These are phyloP conservation scores for Hyaloscypha hepaticicola DNA, from an alignment of 495 filamentous ascomycete species.

Conservation along the genomic window DNA sequence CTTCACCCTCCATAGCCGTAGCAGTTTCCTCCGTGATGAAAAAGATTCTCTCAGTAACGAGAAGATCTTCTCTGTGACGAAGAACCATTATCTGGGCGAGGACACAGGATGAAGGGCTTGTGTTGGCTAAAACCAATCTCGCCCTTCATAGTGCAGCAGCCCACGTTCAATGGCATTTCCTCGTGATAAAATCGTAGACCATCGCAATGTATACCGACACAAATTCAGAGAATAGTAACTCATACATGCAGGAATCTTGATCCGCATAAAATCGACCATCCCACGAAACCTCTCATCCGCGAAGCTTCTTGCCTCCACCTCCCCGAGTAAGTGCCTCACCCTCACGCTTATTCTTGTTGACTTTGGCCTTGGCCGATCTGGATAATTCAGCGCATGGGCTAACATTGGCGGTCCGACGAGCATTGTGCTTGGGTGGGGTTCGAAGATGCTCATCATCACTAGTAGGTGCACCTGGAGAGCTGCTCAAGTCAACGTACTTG, in stretches of 20 bases:
- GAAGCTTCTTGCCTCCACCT: conserved; percentile 14
- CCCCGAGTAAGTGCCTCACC: conserved; percentile 9
- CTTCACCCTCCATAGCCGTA: no score
- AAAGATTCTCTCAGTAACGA: no score
- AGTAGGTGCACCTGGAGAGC: conserved; percentile 35
- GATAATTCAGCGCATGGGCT: conserved; percentile 65
- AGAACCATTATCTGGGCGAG: neutral
- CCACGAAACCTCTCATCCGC: neutral
- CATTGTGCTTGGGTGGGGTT: conserved; percentile 32
- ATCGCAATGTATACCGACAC: neutral
- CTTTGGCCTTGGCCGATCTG: neutral
- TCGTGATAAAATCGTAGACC: neutral
- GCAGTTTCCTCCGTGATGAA: no score
- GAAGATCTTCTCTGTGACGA: no score
- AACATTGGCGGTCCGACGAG: conserved; percentile 39
- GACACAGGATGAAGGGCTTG: neutral
- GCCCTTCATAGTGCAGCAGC: neutral
- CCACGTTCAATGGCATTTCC: neutral
- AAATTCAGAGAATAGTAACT: neutral
- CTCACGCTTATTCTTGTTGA: conserved; percentile 21
- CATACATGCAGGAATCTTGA: neutral
- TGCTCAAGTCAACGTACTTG: conserved; percentile 28
- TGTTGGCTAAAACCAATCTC: neutral
- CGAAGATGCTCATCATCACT: conserved; percentile 32
- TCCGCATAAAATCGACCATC: neutral